These are phyloP conservation scores for Ceratocystis lukuohia DNA, from an alignment of 2,329 filamentous ascomycete genomes.

Conservation along the genomic window DNA sequence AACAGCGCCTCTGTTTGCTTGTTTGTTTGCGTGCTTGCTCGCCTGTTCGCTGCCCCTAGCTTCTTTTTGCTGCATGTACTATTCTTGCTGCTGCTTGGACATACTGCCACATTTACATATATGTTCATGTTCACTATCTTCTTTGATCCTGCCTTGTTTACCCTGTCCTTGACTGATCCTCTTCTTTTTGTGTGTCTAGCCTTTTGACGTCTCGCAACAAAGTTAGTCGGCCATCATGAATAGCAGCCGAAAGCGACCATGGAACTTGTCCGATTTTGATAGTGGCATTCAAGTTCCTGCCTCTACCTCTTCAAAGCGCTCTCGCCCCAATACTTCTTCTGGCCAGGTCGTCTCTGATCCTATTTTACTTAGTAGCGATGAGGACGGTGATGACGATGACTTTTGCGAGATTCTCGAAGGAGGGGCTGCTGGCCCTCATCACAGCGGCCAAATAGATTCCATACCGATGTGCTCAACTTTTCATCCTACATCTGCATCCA, in stretches of 20 bases:
- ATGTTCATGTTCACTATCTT: too few species aligned
- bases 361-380: constrained; percentile 10
- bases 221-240: neutral
- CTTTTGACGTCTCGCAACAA: neutral
- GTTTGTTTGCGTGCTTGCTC: too few species aligned
- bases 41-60: neutral
- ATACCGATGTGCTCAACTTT: neutral
- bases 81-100: neutral
- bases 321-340: neutral
- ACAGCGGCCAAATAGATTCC: neutral
- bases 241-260: neutral
- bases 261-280: neutral
- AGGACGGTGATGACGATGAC: constrained; percentile 14
- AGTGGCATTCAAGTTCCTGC: too few species aligned
- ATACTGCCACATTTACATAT: neutral
- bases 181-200: neutral
- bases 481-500: neutral
- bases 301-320: neutral
- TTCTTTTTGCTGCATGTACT: neutral
- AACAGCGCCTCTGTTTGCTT: neutral
- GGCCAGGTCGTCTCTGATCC: neutral
- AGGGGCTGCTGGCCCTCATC: constrained; percentile 8
- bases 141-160: neutral
- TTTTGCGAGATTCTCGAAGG: constrained; percentile 1
- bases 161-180: neutral